phyloP scores from a whole-genome alignment of 2,329 filamentous ascomycete genomes.

The Alternaria arborescens region DNA sequence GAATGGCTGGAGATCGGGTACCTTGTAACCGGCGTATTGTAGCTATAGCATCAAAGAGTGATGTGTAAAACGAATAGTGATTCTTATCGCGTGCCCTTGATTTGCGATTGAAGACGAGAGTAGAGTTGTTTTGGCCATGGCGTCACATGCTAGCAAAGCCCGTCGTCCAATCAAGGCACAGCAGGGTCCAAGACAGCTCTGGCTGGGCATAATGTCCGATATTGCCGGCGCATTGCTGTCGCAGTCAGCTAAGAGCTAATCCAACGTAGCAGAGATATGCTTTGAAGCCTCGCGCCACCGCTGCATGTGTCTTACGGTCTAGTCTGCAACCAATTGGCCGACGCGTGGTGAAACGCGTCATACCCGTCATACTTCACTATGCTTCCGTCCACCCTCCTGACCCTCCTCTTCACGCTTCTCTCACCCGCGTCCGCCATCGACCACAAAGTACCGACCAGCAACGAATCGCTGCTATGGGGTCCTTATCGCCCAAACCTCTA shows the following conservation, averaged over 20 bases:
- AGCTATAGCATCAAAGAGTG: slow-evolving; percentile 7
- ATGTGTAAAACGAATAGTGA: slow-evolving; percentile 25
- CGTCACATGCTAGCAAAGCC: slow-evolving; percentile 2
- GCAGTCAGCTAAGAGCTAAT: slow-evolving; percentile 6
- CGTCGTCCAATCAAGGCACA: slow-evolving; percentile 8
- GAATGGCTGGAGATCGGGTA: not conserved
- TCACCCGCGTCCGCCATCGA: slow-evolving; percentile 19
- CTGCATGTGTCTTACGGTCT: slow-evolving; percentile 13
- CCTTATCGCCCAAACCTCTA: slow-evolving; percentile 93
- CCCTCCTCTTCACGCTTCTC: slow-evolving; percentile 25
- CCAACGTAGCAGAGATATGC: slow-evolving; percentile 15
- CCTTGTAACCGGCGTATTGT: not conserved
- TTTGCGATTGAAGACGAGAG: slow-evolving; percentile 11
- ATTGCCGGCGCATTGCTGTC: slow-evolving; percentile 14
- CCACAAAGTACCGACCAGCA: slow-evolving; percentile 51
- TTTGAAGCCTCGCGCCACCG: slow-evolving; percentile 4
- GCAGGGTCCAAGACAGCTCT: slow-evolving; percentile 9
- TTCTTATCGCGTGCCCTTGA: slow-evolving; percentile 19
- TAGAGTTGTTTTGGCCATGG: slow-evolving; percentile 7
- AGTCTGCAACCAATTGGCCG: slow-evolving; percentile 4
- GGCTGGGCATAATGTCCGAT: slow-evolving; percentile 7
- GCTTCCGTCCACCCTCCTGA: slow-evolving; percentile 30
- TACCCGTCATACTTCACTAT: slow-evolving; percentile 21
- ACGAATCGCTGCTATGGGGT: slow-evolving; percentile 92
- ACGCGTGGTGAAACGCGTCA: slow-evolving; percentile 19